Evolutionary conservation across 495 filamentous ascomycete species (phyloP).

Genomic region (Lasiosphaeriaceae sp.): DNA sequence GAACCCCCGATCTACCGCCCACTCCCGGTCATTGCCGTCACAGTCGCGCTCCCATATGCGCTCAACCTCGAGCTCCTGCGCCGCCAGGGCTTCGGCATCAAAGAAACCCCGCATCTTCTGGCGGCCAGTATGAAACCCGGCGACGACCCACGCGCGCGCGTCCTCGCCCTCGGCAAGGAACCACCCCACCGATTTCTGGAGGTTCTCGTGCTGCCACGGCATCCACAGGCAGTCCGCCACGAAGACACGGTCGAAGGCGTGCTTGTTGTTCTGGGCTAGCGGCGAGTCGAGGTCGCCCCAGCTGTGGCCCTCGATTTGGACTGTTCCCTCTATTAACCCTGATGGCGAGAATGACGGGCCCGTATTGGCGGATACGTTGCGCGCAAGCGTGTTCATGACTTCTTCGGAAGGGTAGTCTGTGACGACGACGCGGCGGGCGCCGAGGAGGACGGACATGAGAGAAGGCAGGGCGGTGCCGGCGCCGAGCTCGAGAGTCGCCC

Average conservation of each 20-base stretch:
- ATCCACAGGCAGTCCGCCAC: constrained; percentile 89
- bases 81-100: constrained; percentile 46
- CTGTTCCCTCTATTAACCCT: constrained; percentile 10
- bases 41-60: constrained; percentile 71
- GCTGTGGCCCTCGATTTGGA: constrained; percentile 59
- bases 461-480: constrained; percentile 72
- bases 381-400: constrained; percentile 56
- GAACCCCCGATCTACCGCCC: constrained; percentile 55
- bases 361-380: constrained; percentile 50
- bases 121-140: constrained; percentile 82
- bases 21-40: constrained; percentile 61
- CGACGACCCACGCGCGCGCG: constrained; percentile 63
- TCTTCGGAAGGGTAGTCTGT: constrained; percentile 73
- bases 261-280: constrained; percentile 49
- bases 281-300: constrained; percentile 64
- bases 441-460: constrained; percentile 60
- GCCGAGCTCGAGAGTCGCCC: constrained; percentile 49
- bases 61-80: constrained; percentile 63
- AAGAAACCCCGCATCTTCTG: constrained; percentile 70
- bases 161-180: constrained; percentile 54
- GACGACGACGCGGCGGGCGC: constrained; percentile 59
- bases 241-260: constrained; percentile 63
- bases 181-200: constrained; percentile 63
- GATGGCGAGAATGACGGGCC: constrained; percentile 18
- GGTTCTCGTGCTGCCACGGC: constrained; percentile 68